These are phyloP conservation scores for Serendipita vermifera DNA, from an alignment of 768 basidiomycete species.

Conservation along the genomic window DNA sequence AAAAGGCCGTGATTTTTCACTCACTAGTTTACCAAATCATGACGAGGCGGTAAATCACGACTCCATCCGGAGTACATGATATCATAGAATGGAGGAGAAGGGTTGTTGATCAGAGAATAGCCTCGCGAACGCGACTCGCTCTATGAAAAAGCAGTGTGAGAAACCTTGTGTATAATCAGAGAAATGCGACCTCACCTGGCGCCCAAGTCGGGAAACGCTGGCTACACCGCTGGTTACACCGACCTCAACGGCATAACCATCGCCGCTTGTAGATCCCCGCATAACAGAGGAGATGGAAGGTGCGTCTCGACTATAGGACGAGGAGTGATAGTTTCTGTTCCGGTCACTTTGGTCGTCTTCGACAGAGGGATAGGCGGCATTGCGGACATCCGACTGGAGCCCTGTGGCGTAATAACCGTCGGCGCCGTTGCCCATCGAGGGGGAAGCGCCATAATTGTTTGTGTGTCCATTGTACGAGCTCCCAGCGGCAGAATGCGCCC, in stretches of 20 bases:
- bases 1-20: neutral
- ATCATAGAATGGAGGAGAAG: slow-evolving; percentile 27
- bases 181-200: neutral
- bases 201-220: neutral
- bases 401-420: neutral
- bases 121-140: slow-evolving; percentile 19
- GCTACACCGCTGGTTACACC: neutral
- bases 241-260: neutral
- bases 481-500: too few species aligned
- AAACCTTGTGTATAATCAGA: neutral
- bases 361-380: neutral
- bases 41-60: slow-evolving; percentile 48
- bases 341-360: neutral
- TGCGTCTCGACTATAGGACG: neutral
- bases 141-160: neutral
- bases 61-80: slow-evolving; percentile 73
- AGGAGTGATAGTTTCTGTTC: neutral
- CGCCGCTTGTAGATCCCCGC: neutral
- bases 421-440: too few species aligned
- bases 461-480: too few species aligned
- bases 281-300: neutral
- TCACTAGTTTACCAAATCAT: neutral
- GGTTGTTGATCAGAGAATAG: slow-evolving; percentile 31
- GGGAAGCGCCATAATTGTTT: too few species aligned
- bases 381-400: neutral